These are phyloP conservation scores for Choiromyces venosus DNA, from an alignment of 495 filamentous ascomycete genomes.

Conservation along the genomic window DNA sequence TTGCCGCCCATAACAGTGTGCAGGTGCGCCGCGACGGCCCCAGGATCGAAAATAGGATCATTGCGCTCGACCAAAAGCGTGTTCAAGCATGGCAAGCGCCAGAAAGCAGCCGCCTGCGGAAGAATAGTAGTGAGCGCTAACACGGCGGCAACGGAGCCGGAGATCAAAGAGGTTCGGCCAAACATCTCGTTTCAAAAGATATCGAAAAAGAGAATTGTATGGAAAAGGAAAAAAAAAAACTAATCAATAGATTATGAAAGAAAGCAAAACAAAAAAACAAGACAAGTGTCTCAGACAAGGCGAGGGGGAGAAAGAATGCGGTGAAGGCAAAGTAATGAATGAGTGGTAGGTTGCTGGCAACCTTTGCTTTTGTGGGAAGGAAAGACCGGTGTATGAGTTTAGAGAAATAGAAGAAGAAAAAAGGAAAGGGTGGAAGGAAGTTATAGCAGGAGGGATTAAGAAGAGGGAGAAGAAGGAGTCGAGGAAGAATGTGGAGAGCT, in stretches of 20 bases:
- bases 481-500: not conserved
- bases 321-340: too few species aligned
- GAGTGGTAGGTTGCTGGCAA: slow-evolving; percentile 8
- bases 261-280: too few species aligned
- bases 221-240: not conserved
- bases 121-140: slow-evolving; percentile 25
- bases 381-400: not conserved
- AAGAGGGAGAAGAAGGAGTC: not conserved
- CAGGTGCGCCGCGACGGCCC: slow-evolving; percentile 56
- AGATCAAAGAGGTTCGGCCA: slow-evolving; percentile 9
- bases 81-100: slow-evolving; percentile 26
- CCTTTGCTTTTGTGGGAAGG: not conserved
- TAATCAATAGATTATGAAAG: not conserved
- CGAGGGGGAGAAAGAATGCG: slow-evolving; percentile 6
- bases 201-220: not conserved
- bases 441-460: not conserved
- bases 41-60: slow-evolving; percentile 66
- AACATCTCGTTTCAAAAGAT: slow-evolving; percentile 9
- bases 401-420: not conserved
- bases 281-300: not conserved
- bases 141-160: slow-evolving; percentile 11
- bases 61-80: slow-evolving; percentile 47
- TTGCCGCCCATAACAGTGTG: slow-evolving; percentile 69
- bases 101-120: slow-evolving; percentile 25
- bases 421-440: not conserved